These are phyloP conservation scores for Fusarium graminum DNA, from an alignment of 2,329 filamentous ascomycete species.

Conservation along the genomic window DNA sequence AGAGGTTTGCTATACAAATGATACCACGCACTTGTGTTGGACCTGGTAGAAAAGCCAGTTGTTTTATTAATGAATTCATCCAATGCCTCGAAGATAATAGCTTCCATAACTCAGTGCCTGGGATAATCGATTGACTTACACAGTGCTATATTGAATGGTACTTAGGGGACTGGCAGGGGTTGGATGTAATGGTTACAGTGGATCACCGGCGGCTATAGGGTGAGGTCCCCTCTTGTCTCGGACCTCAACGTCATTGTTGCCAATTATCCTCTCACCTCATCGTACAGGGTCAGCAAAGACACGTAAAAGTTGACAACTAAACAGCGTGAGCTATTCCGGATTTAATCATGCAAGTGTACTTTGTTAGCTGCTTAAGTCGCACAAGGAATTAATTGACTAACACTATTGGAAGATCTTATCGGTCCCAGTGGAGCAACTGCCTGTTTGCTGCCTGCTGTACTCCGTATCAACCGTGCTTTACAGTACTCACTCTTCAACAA, in stretches of 20 bases:
- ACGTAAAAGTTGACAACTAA: background rate
- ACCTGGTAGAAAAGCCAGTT: background rate
- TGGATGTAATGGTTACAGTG: conserved; percentile 7
- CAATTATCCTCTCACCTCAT: conserved; percentile 1
- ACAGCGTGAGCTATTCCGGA: background rate
- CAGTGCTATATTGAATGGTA: background rate
- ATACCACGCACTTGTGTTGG: conserved; percentile 14
- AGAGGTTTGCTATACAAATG: conserved; percentile 16
- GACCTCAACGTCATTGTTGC: conserved; percentile 18
- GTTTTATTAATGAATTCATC: background rate
- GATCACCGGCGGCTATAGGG: conserved; percentile 5
- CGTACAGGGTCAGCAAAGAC: background rate
- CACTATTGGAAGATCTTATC: conserved; percentile 1
- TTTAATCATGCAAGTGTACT: background rate
- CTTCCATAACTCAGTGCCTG: too few species aligned
- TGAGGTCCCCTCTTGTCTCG: conserved; percentile 5
- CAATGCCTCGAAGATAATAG: background rate
- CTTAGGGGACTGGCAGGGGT: background rate
- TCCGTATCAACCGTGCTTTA: conserved; percentile 7
- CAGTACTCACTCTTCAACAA: background rate
- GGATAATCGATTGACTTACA: background rate
- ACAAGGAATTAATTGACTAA: conserved; percentile 6
- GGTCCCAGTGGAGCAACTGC: conserved; percentile 33
- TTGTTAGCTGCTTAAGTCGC: background rate
- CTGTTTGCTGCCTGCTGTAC: conserved; percentile 36